A percentile compares a stretch with the other conserved stretches of the same genome.
Evolutionary conservation across 768 basidiomycete genomes (phyloP).

Genomic region (Serpula lacrymans): DNA sequence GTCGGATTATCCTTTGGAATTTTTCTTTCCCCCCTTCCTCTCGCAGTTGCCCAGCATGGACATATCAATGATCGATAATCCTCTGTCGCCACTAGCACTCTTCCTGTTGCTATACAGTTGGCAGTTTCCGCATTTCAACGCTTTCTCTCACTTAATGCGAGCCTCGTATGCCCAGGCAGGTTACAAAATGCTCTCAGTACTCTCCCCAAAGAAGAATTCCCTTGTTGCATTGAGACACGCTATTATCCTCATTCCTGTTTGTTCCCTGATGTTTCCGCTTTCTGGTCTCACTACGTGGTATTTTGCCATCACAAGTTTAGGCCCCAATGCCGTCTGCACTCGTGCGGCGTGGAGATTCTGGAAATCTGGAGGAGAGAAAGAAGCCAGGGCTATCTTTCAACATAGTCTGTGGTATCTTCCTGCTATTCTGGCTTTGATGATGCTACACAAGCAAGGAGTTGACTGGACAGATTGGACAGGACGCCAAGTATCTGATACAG

Average conservation of each 20-base stretch:
- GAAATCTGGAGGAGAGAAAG: conserved; percentile 65
- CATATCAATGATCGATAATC: conserved; percentile 64
- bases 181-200: conserved; percentile 87
- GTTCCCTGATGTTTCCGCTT: conserved; percentile 77
- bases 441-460: conserved; percentile 88
- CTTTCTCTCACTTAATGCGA: conserved; percentile 84
- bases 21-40: conserved; percentile 63
- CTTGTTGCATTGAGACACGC: conserved; percentile 85
- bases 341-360: conserved; percentile 75
- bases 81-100: conserved; percentile 75
- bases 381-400: conserved; percentile 76
- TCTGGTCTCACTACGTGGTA: conserved; percentile 91
- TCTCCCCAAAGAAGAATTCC: conserved; percentile 75
- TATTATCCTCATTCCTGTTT: conserved; percentile 70
- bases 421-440: conserved; percentile 85
- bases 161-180: conserved; percentile 90
- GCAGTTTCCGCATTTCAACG: conserved; percentile 99
- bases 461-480: conserved; percentile 71
- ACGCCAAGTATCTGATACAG: no score
- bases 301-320: conserved; percentile 73
- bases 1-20: conserved; percentile 50
- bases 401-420: conserved; percentile 90
- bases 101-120: conserved; percentile 89
- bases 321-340: conserved; percentile 72
- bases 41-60: conserved; percentile 37